A percentile compares a stretch with the other conserved stretches of the same genome.
These are phyloP conservation scores for Saccharomycopsis microspora DNA, from an alignment of 805 yeast species.

Conservation along the genomic window DNA sequence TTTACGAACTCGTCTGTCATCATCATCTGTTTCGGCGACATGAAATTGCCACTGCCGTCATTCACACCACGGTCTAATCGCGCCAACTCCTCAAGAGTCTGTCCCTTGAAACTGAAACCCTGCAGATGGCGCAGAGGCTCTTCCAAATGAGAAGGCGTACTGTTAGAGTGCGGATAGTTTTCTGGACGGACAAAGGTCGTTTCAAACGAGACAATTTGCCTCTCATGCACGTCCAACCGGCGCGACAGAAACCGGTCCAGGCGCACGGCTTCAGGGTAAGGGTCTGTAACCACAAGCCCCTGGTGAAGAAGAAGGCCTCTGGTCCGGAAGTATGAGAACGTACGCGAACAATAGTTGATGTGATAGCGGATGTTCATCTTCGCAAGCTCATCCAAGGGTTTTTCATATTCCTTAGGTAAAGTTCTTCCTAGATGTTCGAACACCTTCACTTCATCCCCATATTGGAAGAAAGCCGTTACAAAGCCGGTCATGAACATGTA, in stretches of 20 bases:
- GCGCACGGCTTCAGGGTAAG: slow-evolving; percentile 3
- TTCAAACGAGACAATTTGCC: slow-evolving; percentile 5
- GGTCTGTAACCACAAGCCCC: slow-evolving; percentile 4
- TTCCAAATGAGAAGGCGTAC: background rate
- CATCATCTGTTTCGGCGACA: background rate
- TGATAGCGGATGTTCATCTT: slow-evolving; percentile 1
- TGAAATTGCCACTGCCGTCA: background rate
- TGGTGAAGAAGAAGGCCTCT: slow-evolving; percentile 7
- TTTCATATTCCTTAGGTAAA: background rate
- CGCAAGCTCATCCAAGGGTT: background rate
- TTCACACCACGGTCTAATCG: background rate
- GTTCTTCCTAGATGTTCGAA: background rate
- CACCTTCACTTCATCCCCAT: slow-evolving; percentile 8
- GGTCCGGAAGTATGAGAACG: slow-evolving; percentile 9
- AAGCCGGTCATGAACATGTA: slow-evolving; percentile 11
- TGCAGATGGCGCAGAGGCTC: background rate
- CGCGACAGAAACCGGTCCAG: slow-evolving; percentile 2
- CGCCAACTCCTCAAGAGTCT: background rate
- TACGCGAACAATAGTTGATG: slow-evolving; percentile 2
- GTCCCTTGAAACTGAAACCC: background rate
- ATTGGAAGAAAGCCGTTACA: slow-evolving; percentile 1
- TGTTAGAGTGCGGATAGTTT: slow-evolving; percentile 7
- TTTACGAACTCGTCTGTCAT: background rate
- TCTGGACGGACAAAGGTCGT: slow-evolving; percentile 5
- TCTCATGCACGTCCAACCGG: slow-evolving; percentile 2